Conservation (phyloP, 331 rosid genomes). For the Arachis monticola region DNA sequence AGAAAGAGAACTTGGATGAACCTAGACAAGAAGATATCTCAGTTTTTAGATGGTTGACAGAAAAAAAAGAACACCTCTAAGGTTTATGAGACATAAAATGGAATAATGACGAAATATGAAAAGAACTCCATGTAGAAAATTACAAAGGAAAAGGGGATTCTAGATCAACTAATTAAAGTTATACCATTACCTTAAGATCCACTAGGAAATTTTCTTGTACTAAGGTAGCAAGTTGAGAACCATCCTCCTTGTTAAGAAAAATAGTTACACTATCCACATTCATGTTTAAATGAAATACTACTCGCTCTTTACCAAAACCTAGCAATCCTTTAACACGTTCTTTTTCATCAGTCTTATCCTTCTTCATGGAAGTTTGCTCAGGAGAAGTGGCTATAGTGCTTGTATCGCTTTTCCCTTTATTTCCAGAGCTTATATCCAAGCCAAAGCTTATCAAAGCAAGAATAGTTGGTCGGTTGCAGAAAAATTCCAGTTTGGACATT, state of each 20-base stretch:
- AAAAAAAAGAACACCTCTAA: constrained; percentile 2
- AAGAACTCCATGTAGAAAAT: constrained; percentile 5
- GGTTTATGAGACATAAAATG: neutral
- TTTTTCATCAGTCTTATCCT: constrained; percentile 75
- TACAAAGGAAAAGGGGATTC: constrained; percentile 5
- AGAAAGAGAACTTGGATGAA: constrained; percentile 90
- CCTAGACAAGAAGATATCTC: constrained; percentile 57
- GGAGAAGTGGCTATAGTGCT: constrained; percentile 46
- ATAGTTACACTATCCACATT: constrained; percentile 86
- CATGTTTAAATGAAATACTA: constrained; percentile 80
- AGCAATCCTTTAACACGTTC: constrained; percentile 82
- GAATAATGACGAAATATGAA: constrained; percentile 22
- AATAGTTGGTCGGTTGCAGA: constrained; percentile 95
- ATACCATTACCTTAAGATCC: constrained; percentile 76
- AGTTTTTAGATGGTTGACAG: constrained; percentile 21
- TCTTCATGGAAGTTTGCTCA: constrained; percentile 48
- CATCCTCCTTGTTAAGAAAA: constrained; percentile 96
- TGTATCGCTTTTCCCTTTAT: constrained; percentile 38
- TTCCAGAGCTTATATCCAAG: constrained; percentile 72
- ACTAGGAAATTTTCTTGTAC: constrained; percentile 89
- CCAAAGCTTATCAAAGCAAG: constrained; percentile 92
- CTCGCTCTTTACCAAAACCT: constrained; percentile 91
- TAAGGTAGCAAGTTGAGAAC: constrained; percentile 82
- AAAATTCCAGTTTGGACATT: constrained; percentile 94
- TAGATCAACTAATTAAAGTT: constrained; percentile 12